A percentile compares a stretch with the other conserved stretches of the same genome.
These are phyloP conservation scores for Alternaria panax DNA, from an alignment of 2,329 filamentous ascomycete species.

Conservation along the genomic window DNA sequence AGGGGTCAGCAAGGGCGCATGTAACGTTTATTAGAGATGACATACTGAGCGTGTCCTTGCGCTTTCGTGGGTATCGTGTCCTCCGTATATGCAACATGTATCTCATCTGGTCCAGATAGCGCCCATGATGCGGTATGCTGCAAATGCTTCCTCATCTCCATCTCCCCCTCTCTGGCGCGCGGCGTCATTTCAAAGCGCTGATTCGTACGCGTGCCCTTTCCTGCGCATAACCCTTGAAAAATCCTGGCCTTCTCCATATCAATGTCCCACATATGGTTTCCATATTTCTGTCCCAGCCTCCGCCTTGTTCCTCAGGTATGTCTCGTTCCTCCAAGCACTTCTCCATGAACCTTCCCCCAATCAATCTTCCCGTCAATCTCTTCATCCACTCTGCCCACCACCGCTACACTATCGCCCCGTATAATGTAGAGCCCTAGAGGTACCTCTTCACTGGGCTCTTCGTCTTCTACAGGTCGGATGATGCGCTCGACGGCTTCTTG, in stretches of 20 bases:
- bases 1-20: conserved; percentile 20
- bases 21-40: conserved; percentile 7
- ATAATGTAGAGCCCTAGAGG: conserved; percentile 90
- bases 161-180: too few species aligned
- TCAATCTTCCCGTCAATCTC: conserved; percentile 88
- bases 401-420: conserved; percentile 90
- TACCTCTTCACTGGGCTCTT: conserved; percentile 79
- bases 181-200: too few species aligned
- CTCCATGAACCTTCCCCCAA: conserved; percentile 88
- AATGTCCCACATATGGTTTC: not conserved
- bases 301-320: conserved; percentile 62
- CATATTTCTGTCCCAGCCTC: not conserved
- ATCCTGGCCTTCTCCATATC: too few species aligned
- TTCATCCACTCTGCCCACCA: conserved; percentile 90
- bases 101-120: too few species aligned
- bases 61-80: conserved; percentile 27
- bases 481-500: conserved; percentile 85
- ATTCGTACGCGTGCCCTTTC: too few species aligned
- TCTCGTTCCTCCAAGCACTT: conserved; percentile 83
- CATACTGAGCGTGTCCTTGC: conserved; percentile 29
- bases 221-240: too few species aligned
- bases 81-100: conserved; percentile 11
- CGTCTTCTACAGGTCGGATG: conserved; percentile 84
- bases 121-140: too few species aligned
- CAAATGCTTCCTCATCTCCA: too few species aligned